Conservation (phyloP, 1,139 yeast genomes). For the Hyphopichia burtonii region DNA sequence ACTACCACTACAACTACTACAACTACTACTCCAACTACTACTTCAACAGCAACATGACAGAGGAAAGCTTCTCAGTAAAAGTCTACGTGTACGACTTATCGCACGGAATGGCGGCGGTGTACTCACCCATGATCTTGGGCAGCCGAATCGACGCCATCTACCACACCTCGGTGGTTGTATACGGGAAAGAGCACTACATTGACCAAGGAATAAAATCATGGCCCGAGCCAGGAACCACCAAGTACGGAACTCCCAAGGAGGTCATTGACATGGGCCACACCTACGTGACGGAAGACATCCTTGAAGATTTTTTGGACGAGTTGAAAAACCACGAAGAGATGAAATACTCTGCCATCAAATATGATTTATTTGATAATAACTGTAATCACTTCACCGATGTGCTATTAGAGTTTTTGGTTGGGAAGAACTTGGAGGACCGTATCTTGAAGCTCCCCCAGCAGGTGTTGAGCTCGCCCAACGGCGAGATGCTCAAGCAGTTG, state of each 20-base stretch:
- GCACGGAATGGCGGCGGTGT: slow-evolving; percentile 40
- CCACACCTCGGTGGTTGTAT: slow-evolving; percentile 64
- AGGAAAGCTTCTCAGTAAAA: slow-evolving; percentile 34
- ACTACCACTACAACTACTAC: no score
- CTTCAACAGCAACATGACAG: no score
- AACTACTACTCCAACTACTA: no score
- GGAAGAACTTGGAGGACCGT: slow-evolving; percentile 46
- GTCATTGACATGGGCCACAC: slow-evolving; percentile 57
- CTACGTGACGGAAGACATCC: slow-evolving; percentile 48
- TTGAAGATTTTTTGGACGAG: slow-evolving; percentile 53
- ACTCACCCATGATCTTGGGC: slow-evolving; percentile 48
- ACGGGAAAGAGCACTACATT: slow-evolving; percentile 55
- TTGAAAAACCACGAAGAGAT: slow-evolving; percentile 36
- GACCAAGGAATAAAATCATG: slow-evolving; percentile 57
- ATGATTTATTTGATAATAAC: slow-evolving; percentile 63
- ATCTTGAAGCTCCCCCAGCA: slow-evolving; percentile 55
- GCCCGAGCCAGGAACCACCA: slow-evolving; percentile 50
- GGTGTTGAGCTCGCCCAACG: slow-evolving; percentile 62
- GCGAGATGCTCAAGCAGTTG: slow-evolving; percentile 41
- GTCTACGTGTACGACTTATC: slow-evolving; percentile 69
- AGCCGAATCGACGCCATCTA: slow-evolving; percentile 58
- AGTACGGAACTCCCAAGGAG: slow-evolving; percentile 58
- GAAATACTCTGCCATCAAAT: slow-evolving; percentile 47
- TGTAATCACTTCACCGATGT: slow-evolving; percentile 69
- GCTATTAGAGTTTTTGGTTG: slow-evolving; percentile 58